phyloP scores from a whole-genome alignment of 768 basidiomycete species.

The Suillus decipiens region DNA sequence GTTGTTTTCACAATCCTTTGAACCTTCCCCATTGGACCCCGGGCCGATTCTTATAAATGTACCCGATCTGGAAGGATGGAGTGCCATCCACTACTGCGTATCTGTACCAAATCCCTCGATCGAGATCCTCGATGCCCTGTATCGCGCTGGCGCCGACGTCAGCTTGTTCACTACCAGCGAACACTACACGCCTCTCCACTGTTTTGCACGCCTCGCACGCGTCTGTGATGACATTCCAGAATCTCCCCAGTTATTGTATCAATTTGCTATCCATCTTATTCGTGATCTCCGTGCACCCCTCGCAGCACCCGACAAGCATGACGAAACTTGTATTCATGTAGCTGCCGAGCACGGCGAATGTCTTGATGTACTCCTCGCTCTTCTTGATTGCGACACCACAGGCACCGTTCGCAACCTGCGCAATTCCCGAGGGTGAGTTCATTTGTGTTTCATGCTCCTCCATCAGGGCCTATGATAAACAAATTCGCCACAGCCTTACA shows the following conservation, averaged over 20 bases:
- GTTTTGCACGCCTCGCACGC: slow-evolving; percentile 50
- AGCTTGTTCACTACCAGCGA: slow-evolving; percentile 66
- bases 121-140: slow-evolving; percentile 67
- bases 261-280: slow-evolving; percentile 68
- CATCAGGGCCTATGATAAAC: slow-evolving; percentile 1
- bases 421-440: slow-evolving; percentile 69
- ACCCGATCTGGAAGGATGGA: slow-evolving; percentile 70
- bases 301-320: slow-evolving; percentile 61
- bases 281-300: slow-evolving; percentile 70
- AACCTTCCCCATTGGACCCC: slow-evolving; percentile 40
- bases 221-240: slow-evolving; percentile 36
- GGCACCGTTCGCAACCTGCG: slow-evolving; percentile 58
- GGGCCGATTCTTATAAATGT: slow-evolving; percentile 63
- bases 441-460: slow-evolving; percentile 3
- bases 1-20: slow-evolving; percentile 50
- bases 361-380: slow-evolving; percentile 58
- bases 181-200: slow-evolving; percentile 69
- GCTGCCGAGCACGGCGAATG: slow-evolving; percentile 75
- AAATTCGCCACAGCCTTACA: slow-evolving; percentile 49
- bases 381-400: slow-evolving; percentile 65
- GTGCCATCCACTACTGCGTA: slow-evolving; percentile 70
- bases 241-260: slow-evolving; percentile 44
- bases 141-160: slow-evolving; percentile 75
- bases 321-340: slow-evolving; percentile 79
- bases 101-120: slow-evolving; percentile 55